Conservation (phyloP, 306 rosid genomes). For the Gleditsia sinensis region DNA sequence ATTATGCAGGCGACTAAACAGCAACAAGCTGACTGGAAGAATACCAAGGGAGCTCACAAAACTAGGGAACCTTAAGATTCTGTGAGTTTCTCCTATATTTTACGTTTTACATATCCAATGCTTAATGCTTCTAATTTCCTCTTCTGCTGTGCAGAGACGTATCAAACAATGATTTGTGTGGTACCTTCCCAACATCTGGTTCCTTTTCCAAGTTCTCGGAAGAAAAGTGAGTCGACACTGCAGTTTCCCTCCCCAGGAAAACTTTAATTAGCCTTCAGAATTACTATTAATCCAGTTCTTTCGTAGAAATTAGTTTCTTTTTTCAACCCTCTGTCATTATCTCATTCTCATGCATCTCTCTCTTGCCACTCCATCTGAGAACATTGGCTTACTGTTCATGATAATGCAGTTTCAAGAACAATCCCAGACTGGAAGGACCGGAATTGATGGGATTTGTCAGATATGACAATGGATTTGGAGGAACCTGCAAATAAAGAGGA, state of each 20-base stretch:
- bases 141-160: constrained; percentile 55
- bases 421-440: constrained; percentile 83
- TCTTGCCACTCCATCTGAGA: background rate
- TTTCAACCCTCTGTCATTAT: background rate
- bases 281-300: background rate
- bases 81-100: constrained; percentile 44
- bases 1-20: constrained; percentile 68
- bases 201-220: constrained; percentile 74
- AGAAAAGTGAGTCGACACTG: constrained; percentile 48
- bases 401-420: constrained; percentile 75
- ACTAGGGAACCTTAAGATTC: constrained; percentile 70
- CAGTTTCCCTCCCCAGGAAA: background rate
- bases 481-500: constrained; percentile 53
- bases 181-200: constrained; percentile 75
- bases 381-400: constrained; percentile 2
- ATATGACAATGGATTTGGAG: constrained; percentile 72
- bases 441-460: constrained; percentile 92
- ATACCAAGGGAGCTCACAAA: constrained; percentile 78
- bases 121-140: constrained; percentile 11
- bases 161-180: constrained; percentile 77
- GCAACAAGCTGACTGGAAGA: constrained; percentile 69
- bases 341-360: background rate
- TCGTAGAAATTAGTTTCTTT: background rate
- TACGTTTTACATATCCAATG: background rate
- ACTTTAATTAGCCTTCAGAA: background rate